A percentile compares a stretch with the other conserved stretches of the same genome.
Evolutionary conservation across 1,284 basidiomycete genomes (phyloP).

Genomic region (Puccinia sorghi): DNA sequence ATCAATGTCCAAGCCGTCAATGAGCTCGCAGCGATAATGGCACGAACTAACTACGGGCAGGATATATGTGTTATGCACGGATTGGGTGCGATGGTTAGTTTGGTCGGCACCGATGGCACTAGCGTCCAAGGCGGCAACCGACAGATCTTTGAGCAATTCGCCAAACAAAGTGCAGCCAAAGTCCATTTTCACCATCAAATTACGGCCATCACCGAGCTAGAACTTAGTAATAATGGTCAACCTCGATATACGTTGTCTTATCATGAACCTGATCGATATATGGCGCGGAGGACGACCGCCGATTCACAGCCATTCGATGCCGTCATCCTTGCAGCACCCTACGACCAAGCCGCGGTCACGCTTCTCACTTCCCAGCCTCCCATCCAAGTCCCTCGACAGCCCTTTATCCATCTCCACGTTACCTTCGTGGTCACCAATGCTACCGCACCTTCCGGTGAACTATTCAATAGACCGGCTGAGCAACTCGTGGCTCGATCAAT

Average conservation of each 20-base stretch:
- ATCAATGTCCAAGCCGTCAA: conserved; percentile 67
- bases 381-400: conserved; percentile 66
- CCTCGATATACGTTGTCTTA: conserved; percentile 52
- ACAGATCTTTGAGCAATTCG: conserved; percentile 78
- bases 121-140: conserved; percentile 79
- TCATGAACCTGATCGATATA: conserved; percentile 51
- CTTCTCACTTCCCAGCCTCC: conserved; percentile 57
- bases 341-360: conserved; percentile 66
- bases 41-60: conserved; percentile 83
- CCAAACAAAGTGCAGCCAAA: conserved; percentile 69
- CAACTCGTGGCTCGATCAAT: conserved; percentile 67
- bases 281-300: background rate
- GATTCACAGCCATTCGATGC: conserved; percentile 63
- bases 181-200: conserved; percentile 72
- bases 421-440: conserved; percentile 80
- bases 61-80: conserved; percentile 76
- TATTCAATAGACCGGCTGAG: conserved; percentile 67
- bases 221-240: background rate
- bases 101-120: conserved; percentile 72
- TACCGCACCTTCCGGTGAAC: conserved; percentile 66
- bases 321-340: conserved; percentile 75
- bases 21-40: conserved; percentile 80
- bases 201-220: conserved; percentile 48
- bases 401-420: conserved; percentile 82
- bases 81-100: conserved; percentile 71